Base-by-base conservation (phyloP, 768 basidiomycete species). In the Mycena floridula region DNA sequence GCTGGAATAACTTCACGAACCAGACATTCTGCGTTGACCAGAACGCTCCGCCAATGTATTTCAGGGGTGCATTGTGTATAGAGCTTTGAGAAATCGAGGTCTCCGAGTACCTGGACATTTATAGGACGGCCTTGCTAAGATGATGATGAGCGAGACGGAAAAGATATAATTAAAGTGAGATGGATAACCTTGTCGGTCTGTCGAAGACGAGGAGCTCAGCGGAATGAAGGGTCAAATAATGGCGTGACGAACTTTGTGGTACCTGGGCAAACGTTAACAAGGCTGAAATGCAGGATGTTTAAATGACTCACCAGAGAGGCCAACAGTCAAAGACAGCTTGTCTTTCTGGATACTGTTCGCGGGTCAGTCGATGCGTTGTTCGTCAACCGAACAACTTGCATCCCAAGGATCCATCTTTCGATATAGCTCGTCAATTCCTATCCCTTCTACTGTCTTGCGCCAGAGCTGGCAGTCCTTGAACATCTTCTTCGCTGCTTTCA, bases 61-160 rank as follows among this genome's bases (percentile, higher is more conserved):
- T 82, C 75, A 4, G 81, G 81, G 0, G 79, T 65, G 39, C 81
- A 70, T 9, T 64, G 60, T 56, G 76, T 72, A 57, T 82, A 74
- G 26, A 85, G 65, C 46, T 75, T 73, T 9, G 67, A 63, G 23
- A 82, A 61, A 55, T 85, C 74, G 53, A 86, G 68, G 18, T 69
- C 68, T 15, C 80, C 80, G 37, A 87, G 74, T 42, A 68, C 67
- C 30, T 87, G 77, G 37, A 89, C 67, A 57, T 87, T 83, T 28
- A 89, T 51, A 3, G 85, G 85, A 8, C 83, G 80, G 16, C 85
- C 85, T 69, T 76, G 70, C 81, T 85, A 50, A n/a, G n/a, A n/a
- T n/a, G n/a, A n/a, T n/a, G n/a, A 42, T 18, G 41, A 49, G 7
- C 50, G 38, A 7, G 18, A 22, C 16, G 26, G 30, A 30, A 27